Evolutionary conservation across 441 rosid species (phyloP).

Genomic region (Erodium chrysanthum): DNA sequence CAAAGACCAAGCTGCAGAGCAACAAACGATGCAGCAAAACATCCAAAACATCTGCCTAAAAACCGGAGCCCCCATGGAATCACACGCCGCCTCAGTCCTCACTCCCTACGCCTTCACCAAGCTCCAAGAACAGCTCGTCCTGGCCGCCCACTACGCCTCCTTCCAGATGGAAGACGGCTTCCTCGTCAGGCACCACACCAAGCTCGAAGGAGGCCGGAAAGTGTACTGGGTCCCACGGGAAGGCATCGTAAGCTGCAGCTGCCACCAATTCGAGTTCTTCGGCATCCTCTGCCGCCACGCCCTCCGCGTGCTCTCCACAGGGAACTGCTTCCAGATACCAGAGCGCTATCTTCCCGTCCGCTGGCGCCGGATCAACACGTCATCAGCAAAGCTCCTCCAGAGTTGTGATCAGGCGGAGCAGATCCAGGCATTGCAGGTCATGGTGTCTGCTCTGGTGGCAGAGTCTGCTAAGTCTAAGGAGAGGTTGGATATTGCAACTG

Average conservation of each 20-base stretch:
- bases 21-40: slow-evolving; percentile 92
- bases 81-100: slow-evolving; percentile 73
- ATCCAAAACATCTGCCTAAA: slow-evolving; percentile 79
- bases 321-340: slow-evolving; percentile 88
- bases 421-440: slow-evolving; percentile 62
- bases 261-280: slow-evolving; percentile 86
- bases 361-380: slow-evolving; percentile 62
- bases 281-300: slow-evolving; percentile 89
- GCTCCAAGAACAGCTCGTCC: slow-evolving; percentile 92
- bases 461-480: slow-evolving; percentile 84
- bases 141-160: slow-evolving; percentile 90
- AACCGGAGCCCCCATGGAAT: slow-evolving; percentile 94
- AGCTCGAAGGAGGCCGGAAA: slow-evolving; percentile 82
- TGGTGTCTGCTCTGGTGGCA: slow-evolving; percentile 58
- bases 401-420: slow-evolving; percentile 44
- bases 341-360: slow-evolving; percentile 77
- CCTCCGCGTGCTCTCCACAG: slow-evolving; percentile 81
- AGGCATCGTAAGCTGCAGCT: slow-evolving; percentile 84
- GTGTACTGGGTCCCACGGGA: slow-evolving; percentile 84
- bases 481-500: slow-evolving; percentile 67
- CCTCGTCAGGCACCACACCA: slow-evolving; percentile 87
- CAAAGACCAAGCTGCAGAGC: slow-evolving; percentile 92
- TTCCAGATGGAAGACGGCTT: slow-evolving; percentile 79
- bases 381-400: slow-evolving; percentile 37
- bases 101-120: slow-evolving; percentile 87